Evolutionary conservation across 306 rosid species (phyloP).

Genomic region (Delonix regia): DNA sequence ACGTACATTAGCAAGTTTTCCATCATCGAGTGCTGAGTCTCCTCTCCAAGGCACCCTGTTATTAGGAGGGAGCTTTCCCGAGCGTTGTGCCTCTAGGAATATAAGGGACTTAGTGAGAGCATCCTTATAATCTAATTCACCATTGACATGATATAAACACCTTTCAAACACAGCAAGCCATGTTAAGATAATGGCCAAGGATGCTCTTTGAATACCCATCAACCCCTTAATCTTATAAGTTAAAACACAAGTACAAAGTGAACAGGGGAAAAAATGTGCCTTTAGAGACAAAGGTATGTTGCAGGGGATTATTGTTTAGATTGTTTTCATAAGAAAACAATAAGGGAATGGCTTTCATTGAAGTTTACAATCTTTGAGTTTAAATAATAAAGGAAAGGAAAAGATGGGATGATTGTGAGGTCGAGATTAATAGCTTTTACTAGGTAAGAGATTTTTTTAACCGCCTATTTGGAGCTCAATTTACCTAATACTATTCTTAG

Average conservation of each 20-base stretch:
- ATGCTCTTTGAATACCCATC: slow-evolving; percentile 44
- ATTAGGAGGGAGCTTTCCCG: slow-evolving; percentile 87
- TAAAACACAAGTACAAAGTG: background rate
- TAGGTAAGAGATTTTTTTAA: slow-evolving; percentile 16
- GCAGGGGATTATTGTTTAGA: background rate
- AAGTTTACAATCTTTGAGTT: background rate
- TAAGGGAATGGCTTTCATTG: slow-evolving; percentile 12
- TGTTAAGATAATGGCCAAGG: slow-evolving; percentile 49
- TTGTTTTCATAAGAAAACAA: background rate
- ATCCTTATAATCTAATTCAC: slow-evolving; percentile 64
- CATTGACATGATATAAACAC: slow-evolving; percentile 41
- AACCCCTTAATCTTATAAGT: background rate
- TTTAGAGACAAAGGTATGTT: background rate
- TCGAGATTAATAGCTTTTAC: slow-evolving; percentile 27
- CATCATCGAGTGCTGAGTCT: slow-evolving; percentile 85
- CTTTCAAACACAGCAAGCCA: slow-evolving; percentile 63
- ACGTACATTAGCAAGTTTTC: slow-evolving; percentile 58
- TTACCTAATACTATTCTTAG: slow-evolving; percentile 41
- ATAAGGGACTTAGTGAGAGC: slow-evolving; percentile 83
- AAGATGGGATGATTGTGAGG: slow-evolving; percentile 21
- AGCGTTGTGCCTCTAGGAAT: slow-evolving; percentile 92
- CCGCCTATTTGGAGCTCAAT: slow-evolving; percentile 32
- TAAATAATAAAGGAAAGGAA: background rate
- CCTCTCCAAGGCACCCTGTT: slow-evolving; percentile 84
- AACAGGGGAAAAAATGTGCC: background rate